A percentile compares a stretch with the other conserved stretches of the same genome.
These are phyloP conservation scores for Raddia distichophylla DNA, from an alignment of 176 grass and related monocot genomes.

Conservation along the genomic window DNA sequence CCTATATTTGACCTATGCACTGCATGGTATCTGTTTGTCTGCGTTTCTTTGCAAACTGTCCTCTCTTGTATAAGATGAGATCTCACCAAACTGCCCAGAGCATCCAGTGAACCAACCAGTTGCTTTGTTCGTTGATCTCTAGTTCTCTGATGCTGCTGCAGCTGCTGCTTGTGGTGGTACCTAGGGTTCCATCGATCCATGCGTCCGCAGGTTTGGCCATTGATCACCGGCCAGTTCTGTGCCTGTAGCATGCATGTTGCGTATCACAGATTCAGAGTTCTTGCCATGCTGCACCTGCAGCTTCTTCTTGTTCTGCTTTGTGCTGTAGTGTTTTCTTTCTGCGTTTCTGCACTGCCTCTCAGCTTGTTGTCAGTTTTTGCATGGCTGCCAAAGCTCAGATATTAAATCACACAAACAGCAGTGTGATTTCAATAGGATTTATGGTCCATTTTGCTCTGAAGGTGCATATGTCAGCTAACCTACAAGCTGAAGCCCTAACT, in stretches of 20 bases:
- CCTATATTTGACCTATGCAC: too few species aligned
- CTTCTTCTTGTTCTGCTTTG: neutral
- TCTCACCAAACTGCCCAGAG: neutral
- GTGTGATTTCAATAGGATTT: too few species aligned
- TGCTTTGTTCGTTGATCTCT: too few species aligned
- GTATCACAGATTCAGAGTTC: neutral
- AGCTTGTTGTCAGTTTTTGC: slow-evolving; percentile 35
- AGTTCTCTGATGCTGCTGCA: neutral
- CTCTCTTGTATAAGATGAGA: too few species aligned
- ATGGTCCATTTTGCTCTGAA: neutral
- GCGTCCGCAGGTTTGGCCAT: neutral
- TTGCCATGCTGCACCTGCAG: neutral
- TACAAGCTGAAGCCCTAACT: slow-evolving; percentile 47
- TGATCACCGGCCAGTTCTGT: neutral
- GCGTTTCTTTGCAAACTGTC: neutral
- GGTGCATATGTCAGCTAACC: neutral
- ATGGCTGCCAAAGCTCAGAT: slow-evolving; percentile 16
- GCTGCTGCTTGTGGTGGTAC: neutral
- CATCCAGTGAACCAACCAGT: neutral
- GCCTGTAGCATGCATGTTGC: neutral
- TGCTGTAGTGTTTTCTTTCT: neutral
- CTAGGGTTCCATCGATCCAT: slow-evolving; percentile 20
- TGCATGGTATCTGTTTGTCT: neutral
- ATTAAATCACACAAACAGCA: neutral
- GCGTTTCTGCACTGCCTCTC: slow-evolving; percentile 7